Base-by-base conservation (phyloP, 2,329 filamentous ascomycete genomes). In the Ophiostoma populinum region DNA sequence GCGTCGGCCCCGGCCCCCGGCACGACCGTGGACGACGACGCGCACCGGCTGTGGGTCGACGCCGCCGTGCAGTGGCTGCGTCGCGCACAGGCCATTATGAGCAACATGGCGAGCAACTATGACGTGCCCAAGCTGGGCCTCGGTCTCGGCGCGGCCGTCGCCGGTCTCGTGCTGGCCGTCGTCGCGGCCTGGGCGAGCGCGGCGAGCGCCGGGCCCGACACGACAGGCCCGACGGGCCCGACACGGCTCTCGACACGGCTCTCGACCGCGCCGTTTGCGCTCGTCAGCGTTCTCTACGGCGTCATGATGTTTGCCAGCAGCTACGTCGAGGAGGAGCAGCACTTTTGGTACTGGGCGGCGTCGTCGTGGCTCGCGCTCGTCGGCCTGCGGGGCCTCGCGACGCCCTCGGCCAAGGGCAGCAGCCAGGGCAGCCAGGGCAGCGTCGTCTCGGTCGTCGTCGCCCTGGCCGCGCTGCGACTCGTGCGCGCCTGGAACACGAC, bases 221-320 rank as follows among this genome's bases (percentile, higher is more conserved):
- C n/a, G n/a, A n/a, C n/a, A n/a, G n/a, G n/a, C n/a, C n/a, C n/a
- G n/a, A n/a, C n/a, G n/a, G n/a, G n/a, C n/a, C n/a, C n/a, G n/a
- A n/a, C n/a, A n/a, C n/a, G n/a, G n/a, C n/a, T 8, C 19, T 10
- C n/a, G 37, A 27, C 7, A 37, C 42, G n/a, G 13, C 16, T 4
- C 9, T 27, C 29, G 11, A 46, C 62, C 9, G 38, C 51, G 7
- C 61, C 63, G 4, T 58, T 80, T 34, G 43, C 58, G 1, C 42
- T 65, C 2, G 59, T 74, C 20, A 67, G 67, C 1, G 32, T 75
- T 0, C 54, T 67, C 0, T 93, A 95, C 49, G 74, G 76, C 2
- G 53, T 71, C 24, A 92, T 94, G 73, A 95, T 95, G 86, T 95
- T 95, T 56, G 87, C 86, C 8, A 93, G 82, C 51, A 95, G 86